A percentile compares a stretch with the other conserved stretches of the same genome.
phyloP scores from a whole-genome alignment of 176 grass and related monocot species.

The Juncus inflexus region DNA sequence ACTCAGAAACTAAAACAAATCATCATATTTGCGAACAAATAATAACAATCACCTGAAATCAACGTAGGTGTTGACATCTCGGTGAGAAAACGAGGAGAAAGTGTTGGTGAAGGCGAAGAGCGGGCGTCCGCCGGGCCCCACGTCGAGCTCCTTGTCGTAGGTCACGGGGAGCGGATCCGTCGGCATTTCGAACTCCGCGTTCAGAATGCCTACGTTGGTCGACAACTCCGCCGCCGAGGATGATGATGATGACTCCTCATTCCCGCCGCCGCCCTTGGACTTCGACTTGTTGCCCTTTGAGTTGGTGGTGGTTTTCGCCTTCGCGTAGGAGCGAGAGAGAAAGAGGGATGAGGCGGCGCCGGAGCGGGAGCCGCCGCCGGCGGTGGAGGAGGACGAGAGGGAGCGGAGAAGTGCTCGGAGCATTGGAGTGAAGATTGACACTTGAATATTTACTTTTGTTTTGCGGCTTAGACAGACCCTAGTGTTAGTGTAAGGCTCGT shows the following conservation, averaged over 20 bases:
- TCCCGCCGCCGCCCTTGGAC: conserved; percentile 40
- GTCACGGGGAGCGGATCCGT: conserved; percentile 63
- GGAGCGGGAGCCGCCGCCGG: conserved; percentile 22
- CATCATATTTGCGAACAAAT: no score
- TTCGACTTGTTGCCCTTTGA: conserved; percentile 47
- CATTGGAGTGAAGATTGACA: not conserved
- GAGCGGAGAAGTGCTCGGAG: conserved; percentile 43
- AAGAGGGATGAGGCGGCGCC: conserved; percentile 2
- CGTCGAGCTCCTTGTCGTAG: conserved; percentile 71
- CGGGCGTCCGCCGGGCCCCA: conserved; percentile 66
- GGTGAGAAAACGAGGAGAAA: conserved; percentile 51
- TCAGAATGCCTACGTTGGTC: conserved; percentile 31
- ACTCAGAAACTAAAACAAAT: no score
- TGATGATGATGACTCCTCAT: not conserved
- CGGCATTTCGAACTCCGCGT: conserved; percentile 58
- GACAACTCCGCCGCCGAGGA: conserved; percentile 21
- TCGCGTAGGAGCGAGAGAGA: conserved; percentile 55
- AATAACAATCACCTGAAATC: conserved; percentile 62
- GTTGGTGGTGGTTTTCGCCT: conserved; percentile 39
- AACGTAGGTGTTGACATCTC: conserved; percentile 54
- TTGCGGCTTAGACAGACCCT: not conserved
- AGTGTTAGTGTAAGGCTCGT: not conserved
- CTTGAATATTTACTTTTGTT: not conserved
- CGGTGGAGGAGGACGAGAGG: conserved; percentile 43
- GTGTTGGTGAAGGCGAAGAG: conserved; percentile 77